Evolutionary conservation across 106 monocot genomes (phyloP).

Genomic region (Dioscorea zingiberensis): DNA sequence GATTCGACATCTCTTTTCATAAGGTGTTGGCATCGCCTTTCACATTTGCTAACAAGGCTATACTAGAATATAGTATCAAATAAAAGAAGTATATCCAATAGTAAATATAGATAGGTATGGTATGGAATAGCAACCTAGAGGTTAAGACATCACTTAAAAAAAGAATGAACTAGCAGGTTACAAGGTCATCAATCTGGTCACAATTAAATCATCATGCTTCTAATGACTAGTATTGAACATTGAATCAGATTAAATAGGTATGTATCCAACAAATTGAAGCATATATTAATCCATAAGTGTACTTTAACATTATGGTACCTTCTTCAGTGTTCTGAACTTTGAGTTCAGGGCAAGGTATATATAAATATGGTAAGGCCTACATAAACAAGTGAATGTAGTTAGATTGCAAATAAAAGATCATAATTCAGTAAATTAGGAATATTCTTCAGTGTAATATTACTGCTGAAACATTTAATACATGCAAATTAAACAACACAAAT

Average conservation of each 20-base stretch:
- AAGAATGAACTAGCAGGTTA: neutral
- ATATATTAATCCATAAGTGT: neutral
- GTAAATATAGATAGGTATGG: no score
- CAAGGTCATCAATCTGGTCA: neutral
- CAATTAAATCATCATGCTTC: neutral
- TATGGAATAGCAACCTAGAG: no score
- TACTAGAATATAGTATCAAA: no score
- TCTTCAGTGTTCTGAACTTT: conserved; percentile 32
- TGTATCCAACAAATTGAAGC: neutral
- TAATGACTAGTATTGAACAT: neutral
- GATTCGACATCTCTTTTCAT: no score
- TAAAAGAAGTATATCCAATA: no score
- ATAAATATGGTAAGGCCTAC: conserved; percentile 93
- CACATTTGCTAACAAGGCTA: no score
- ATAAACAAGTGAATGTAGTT: conserved; percentile 4
- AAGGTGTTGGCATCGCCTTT: no score
- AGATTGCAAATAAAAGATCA: neutral
- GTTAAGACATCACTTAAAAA: no score
- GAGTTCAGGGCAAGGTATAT: conserved; percentile 57
- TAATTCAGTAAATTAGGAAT: neutral
- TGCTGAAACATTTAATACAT: neutral
- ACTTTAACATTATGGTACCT: conserved; percentile 24
- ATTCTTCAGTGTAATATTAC: neutral
- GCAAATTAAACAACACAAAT: neutral
- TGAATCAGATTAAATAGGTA: no score